Base-by-base conservation (phyloP, 1,284 basidiomycete genomes). In the Ganoderma boninense region DNA sequence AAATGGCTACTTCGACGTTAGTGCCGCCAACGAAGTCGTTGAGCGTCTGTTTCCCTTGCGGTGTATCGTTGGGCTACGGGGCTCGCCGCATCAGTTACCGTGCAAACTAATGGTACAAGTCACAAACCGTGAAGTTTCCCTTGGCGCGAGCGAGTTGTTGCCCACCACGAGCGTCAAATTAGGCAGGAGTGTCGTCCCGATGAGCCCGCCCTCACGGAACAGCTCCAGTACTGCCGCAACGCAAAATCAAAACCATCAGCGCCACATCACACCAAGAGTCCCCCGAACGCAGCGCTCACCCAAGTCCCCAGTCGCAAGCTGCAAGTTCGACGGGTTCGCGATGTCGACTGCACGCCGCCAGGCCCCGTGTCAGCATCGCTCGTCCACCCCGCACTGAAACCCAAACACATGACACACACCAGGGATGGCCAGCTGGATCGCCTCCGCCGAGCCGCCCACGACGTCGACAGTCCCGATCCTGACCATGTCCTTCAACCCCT, bases 241-340 rank as follows among this genome's bases (percentile, higher is more conserved):
- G n/a, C n/a, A n/a, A n/a, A n/a, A 2, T 2, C 42, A 40, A 23
- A 52, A 4, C 7, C 32, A 13, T 35, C 40, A 62, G 23, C 40
- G 13, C 52, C 2, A 16, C 40, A 38, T 4, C 11, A 26, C 29
- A 43, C 7, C 11, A 26, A 18, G 35, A 26, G 32, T 57, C 6
- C 6, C 2, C 2, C 42, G 20, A 40, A 4, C 40, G 2, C 10
- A 1, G 20, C 8, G 79, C 87, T 71, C 76, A 91, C 89, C 85
- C 69, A 92, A 76, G 75, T 92, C 89, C 16, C 90, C 90, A 1
- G 85, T 85, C 10, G 81, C 79, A 32, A 95, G 80, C 70, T 90
- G 87, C 72, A 95, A 82, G 77, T 89, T 92, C 26, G 91, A 93
- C 2, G 92, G 93, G 78, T 95, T 95, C 77, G 83, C 78, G n/a